Evolutionary conservation across 352 stramenopile genomes (phyloP).

Genomic region (Peronospora belbahrii): DNA sequence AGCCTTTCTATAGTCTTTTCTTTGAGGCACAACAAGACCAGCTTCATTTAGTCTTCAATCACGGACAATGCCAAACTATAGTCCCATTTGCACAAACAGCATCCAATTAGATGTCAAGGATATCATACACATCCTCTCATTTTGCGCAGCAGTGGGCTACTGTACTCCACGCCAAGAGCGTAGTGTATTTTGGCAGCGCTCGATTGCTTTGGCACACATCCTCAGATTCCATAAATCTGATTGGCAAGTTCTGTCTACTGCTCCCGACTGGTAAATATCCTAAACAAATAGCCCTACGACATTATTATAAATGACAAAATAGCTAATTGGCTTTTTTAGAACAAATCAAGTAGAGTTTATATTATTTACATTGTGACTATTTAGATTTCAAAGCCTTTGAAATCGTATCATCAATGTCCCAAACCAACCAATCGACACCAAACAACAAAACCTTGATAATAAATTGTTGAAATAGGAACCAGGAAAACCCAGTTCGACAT

Average conservation of each 20-base stretch:
- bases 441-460: too few species aligned
- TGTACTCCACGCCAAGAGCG: constrained; percentile 32
- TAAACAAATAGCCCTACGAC: too few species aligned
- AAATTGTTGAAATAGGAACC: constrained; percentile 7
- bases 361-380: constrained; percentile 7
- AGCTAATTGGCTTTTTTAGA: too few species aligned
- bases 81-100: constrained; percentile 48
- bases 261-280: too few species aligned
- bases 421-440: constrained; percentile 23
- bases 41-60: constrained; percentile 41
- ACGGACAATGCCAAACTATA: constrained; percentile 44
- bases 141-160: constrained; percentile 20
- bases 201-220: constrained; percentile 50
- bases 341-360: too few species aligned
- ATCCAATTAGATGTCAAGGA: constrained; percentile 45
- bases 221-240: too few species aligned
- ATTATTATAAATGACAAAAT: too few species aligned
- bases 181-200: constrained; percentile 49
- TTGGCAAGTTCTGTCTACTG: too few species aligned
- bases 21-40: constrained; percentile 35
- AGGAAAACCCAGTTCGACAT: not conserved
- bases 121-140: constrained; percentile 54
- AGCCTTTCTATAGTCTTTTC: constrained; percentile 35
- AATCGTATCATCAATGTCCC: constrained; percentile 17
- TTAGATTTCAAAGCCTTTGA: not conserved